Evolutionary conservation across 176 grass and related monocot genomes (phyloP).

Genomic region (Rhynchospora pubera): DNA sequence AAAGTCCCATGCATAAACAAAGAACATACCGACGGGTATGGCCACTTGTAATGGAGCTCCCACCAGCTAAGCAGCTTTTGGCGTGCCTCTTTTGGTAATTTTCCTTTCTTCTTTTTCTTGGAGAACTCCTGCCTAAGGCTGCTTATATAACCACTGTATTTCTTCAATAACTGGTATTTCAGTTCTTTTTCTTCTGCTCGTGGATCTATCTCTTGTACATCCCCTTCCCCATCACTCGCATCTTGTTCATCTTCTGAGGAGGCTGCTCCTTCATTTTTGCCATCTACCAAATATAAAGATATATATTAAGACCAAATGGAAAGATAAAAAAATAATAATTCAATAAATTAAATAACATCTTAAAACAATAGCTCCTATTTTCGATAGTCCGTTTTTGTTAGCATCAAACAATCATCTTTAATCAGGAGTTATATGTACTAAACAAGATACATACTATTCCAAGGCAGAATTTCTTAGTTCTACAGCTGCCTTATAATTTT

Average conservation of each 20-base stretch:
- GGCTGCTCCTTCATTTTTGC: slow-evolving; percentile 37
- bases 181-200: slow-evolving; percentile 70
- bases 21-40: slow-evolving; percentile 75
- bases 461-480: not conserved
- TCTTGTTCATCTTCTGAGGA: slow-evolving; percentile 77
- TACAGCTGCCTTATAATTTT: not conserved
- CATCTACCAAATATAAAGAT: slow-evolving; percentile 19
- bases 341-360: not conserved
- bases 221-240: slow-evolving; percentile 37
- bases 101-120: slow-evolving; percentile 86
- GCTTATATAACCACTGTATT: slow-evolving; percentile 68
- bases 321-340: not conserved
- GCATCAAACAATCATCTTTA: not conserved
- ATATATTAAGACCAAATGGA: not conserved
- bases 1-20: not conserved
- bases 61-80: slow-evolving; percentile 85
- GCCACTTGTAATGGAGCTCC: slow-evolving; percentile 95
- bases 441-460: not conserved
- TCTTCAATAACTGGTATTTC: slow-evolving; percentile 70
- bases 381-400: slow-evolving; percentile 13
- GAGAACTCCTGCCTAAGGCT: slow-evolving; percentile 72
- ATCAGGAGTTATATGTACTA: not conserved
- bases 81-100: slow-evolving; percentile 83
- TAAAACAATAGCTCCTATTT: not conserved
- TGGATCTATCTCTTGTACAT: slow-evolving; percentile 31